phyloP scores from a whole-genome alignment of 2,329 filamentous ascomycete genomes.

The Trichoderma sp. region DNA sequence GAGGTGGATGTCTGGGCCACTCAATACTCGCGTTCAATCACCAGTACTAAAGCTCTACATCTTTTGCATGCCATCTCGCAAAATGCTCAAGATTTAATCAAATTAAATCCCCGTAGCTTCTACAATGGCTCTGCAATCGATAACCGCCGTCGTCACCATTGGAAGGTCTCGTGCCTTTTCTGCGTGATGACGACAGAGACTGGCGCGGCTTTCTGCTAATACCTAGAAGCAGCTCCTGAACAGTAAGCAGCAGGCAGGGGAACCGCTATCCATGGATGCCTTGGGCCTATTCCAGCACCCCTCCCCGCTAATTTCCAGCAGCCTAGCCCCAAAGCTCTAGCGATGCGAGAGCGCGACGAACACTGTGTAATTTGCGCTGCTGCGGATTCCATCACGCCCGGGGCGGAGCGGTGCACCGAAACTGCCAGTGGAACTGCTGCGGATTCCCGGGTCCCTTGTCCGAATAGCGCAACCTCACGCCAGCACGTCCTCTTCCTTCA shows the following conservation, averaged over 20 bases:
- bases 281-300: not conserved
- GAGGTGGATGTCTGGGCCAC: not conserved
- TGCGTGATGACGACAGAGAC: constrained; percentile 23
- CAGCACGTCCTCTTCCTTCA: constrained; percentile 3
- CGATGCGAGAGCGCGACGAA: not conserved
- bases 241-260: not conserved
- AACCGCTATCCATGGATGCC: not conserved
- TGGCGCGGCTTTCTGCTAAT: constrained; percentile 12
- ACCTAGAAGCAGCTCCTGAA: not conserved
- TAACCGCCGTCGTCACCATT: not conserved
- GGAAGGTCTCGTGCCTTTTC: constrained; percentile 6
- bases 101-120: not conserved
- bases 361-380: constrained; percentile 8
- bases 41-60: not conserved
- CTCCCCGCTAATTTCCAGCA: constrained; percentile 1
- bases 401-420: constrained; percentile 9
- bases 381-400: constrained; percentile 19
- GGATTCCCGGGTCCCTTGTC: constrained; percentile 9
- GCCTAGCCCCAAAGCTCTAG: not conserved
- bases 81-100: not conserved
- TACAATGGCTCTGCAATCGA: constrained; percentile 6
- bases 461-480: not conserved
- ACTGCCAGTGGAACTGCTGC: not conserved
- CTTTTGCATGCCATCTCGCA: too few relatives aligned
- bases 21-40: not conserved